Base-by-base conservation (phyloP, 805 yeast species). In the Sugiyamaella marilandica region DNA sequence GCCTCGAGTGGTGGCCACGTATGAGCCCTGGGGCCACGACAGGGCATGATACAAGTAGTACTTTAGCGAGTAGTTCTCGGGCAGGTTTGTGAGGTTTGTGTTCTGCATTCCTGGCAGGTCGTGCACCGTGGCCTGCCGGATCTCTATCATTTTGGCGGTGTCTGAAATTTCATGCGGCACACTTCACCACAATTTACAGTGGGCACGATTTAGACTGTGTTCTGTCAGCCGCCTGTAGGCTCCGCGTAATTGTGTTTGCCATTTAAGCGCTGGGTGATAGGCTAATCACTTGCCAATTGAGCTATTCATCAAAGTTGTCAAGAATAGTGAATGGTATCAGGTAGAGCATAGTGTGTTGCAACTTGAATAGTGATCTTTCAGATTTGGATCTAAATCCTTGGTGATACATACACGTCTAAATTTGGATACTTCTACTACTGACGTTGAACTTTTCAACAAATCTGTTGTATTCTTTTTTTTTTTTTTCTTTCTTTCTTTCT, bases 1-100 rank as follows among this genome's bases (percentile, higher is more conserved):
- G 1, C 94, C 84, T 1, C 92, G 55, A 52, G 61, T 63, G 5
- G 68, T 85, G 14, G 99, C 99, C 35, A 94, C 98, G 73, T 84
- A 94, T 39, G 96, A 87, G 11, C 95, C 95, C 67, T 92, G 96
- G 1, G 99, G 99, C 99, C 99, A 94, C 35, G 97, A 84, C 49
- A 92, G 73, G 8, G 89, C 79, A 70, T 94, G 99, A 70, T 94
- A 94, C 77, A 94, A 79, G 71, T 94, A 94, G 71, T 90, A 94
- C 69, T 91, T 90, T 69, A 91, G 73, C 58, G 87, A 84, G 67
- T 94, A 94, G 72, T 94, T 94, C 68, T 94, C 99, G 5, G 99
- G 99, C 56, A 94, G 74, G 65, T 92, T 92, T 59, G 85, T 85
- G 68, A 91, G 73, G 67, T 91, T 91, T 57, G 96, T 94, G 75